phyloP scores from a whole-genome alignment of 1,284 basidiomycete genomes.

The Rhodotorula sp. region DNA sequence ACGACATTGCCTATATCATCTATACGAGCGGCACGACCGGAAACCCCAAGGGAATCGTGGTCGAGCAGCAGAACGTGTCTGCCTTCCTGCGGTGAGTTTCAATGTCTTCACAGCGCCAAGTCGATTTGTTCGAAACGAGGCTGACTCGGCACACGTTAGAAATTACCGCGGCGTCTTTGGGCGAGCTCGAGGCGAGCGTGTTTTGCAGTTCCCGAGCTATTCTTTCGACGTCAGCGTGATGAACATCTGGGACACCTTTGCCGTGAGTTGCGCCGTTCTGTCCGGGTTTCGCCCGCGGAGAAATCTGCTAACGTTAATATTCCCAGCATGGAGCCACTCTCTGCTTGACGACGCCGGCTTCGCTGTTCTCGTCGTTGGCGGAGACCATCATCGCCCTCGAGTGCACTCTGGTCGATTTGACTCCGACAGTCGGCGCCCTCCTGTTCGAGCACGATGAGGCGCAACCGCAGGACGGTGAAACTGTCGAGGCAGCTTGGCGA shows the following conservation, averaged over 20 bases:
- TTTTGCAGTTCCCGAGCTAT: constrained; percentile 43
- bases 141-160: background rate
- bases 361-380: constrained; percentile 39
- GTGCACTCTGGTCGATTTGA: constrained; percentile 42
- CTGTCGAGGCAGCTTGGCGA: constrained; percentile 22
- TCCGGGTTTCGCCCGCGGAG: too few relatives aligned
- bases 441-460: constrained; percentile 41
- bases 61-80: constrained; percentile 39
- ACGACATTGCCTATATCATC: constrained; percentile 40
- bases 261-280: constrained; percentile 12
- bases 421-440: constrained; percentile 39
- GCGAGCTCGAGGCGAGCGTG: constrained; percentile 31
- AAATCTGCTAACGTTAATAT: background rate
- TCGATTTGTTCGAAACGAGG: background rate
- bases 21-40: constrained; percentile 44
- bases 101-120: background rate
- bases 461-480: constrained; percentile 29
- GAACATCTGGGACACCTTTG: constrained; percentile 43
- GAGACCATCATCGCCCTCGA: constrained; percentile 32
- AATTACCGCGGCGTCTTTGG: constrained; percentile 42
- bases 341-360: constrained; percentile 39
- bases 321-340: constrained; percentile 41
- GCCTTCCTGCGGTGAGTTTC: constrained; percentile 34
- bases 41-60: constrained; percentile 40
- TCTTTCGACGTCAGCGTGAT: constrained; percentile 43